Evolutionary conservation across 2,329 filamentous ascomycete species (phyloP).

Genomic region (Ophiostoma ulmi): DNA sequence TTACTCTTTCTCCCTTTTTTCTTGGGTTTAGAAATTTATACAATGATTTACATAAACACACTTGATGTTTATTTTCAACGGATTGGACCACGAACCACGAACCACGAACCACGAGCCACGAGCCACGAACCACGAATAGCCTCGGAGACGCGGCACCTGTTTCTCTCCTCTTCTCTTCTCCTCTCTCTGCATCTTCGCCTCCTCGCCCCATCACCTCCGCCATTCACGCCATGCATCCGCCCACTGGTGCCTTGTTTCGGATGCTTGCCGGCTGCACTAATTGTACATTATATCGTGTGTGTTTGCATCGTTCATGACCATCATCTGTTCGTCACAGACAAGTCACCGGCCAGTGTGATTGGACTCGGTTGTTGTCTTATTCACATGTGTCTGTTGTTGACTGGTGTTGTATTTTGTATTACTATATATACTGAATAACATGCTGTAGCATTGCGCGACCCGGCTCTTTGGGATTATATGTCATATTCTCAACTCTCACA

Average conservation of each 20-base stretch:
- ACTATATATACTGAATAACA: not conserved
- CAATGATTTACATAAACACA: too few species aligned
- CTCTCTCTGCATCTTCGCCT: not conserved
- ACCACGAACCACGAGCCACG: not conserved
- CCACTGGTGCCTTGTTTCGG: not conserved
- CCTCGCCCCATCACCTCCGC: conserved; percentile 4
- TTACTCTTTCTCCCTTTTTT: not conserved
- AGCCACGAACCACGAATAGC: not conserved
- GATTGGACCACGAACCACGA: not conserved
- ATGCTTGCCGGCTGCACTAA: not conserved
- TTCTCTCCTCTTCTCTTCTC: not conserved
- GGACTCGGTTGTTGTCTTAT: not conserved
- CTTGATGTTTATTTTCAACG: not conserved
- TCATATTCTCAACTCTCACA: not conserved
- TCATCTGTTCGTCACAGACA: not conserved
- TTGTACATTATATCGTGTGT: not conserved
- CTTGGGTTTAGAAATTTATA: not conserved
- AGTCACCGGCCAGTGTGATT: not conserved
- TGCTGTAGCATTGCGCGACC: not conserved
- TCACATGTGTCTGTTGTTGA: not conserved
- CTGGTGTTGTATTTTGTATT: not conserved
- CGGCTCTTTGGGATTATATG: not conserved
- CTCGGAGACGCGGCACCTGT: not conserved
- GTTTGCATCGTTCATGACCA: not conserved
- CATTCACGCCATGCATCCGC: not conserved